Percentiles rank a stretch among this genome's conserved stretches.
These are phyloP conservation scores for Schizophyllum commune DNA, from an alignment of 1,284 basidiomycete species.

Conservation along the genomic window DNA sequence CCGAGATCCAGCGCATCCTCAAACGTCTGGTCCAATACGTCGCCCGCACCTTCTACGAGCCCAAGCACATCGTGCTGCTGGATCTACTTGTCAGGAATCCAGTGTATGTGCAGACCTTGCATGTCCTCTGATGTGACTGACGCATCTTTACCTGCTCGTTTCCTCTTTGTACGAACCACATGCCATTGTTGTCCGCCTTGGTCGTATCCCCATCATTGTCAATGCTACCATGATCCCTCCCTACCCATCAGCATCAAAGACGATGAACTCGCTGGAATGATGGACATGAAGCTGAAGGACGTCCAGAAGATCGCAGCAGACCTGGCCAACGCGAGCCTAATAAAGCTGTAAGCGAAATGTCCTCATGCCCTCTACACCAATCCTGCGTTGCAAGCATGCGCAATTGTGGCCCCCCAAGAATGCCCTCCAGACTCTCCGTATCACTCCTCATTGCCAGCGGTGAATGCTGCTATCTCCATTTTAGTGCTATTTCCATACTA, in stretches of 20 bases:
- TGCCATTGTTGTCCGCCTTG: too few species aligned
- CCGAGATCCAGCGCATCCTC: constrained; percentile 27
- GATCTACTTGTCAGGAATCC: constrained; percentile 88
- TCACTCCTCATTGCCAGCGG: too few species aligned
- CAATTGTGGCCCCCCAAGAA: neutral
- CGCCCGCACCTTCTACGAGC: constrained; percentile 90
- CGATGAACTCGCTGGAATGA: constrained; percentile 82
- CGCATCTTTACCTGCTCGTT: constrained; percentile 10
- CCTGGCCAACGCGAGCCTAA: constrained; percentile 77
- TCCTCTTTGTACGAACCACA: too few species aligned
- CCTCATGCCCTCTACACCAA: neutral
- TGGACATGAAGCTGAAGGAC: constrained; percentile 90
- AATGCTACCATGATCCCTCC: too few species aligned
- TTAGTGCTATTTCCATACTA: neutral
- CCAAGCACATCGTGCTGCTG: constrained; percentile 85
- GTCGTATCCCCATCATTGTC: too few species aligned
- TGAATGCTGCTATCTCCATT: too few species aligned
- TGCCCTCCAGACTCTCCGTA: constrained; percentile 1
- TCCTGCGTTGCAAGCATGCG: too few species aligned
- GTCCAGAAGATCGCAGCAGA: constrained; percentile 87
- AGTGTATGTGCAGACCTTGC: constrained; percentile 64
- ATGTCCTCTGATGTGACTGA: constrained; percentile 15
- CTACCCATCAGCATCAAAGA: constrained; percentile 65
- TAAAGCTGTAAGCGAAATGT: constrained; percentile 63
- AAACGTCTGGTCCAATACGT: constrained; percentile 87